A percentile compares a stretch with the other conserved stretches of the same genome.
These are phyloP conservation scores for Calonectria honghensis DNA, from an alignment of 2,329 filamentous ascomycete genomes.

Conservation along the genomic window DNA sequence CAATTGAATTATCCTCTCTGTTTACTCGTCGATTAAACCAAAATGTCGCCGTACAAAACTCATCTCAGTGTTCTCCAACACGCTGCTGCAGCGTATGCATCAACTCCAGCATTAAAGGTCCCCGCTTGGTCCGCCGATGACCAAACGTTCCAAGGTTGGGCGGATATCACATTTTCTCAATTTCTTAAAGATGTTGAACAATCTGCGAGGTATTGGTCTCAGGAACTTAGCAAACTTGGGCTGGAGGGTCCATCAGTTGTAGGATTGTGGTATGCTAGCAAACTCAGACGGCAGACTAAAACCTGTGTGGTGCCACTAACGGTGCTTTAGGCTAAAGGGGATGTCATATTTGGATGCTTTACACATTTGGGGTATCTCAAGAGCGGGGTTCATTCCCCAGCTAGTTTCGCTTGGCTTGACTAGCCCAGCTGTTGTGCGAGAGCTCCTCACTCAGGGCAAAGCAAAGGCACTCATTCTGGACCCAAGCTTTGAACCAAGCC, in stretches of 20 bases:
- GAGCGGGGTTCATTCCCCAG: background rate
- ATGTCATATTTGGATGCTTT: conserved; percentile 12
- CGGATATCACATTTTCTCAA: background rate
- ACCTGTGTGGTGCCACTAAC: background rate
- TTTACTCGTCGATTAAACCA: too few relatives aligned
- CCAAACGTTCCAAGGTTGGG: conserved; percentile 1
- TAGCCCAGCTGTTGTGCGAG: background rate
- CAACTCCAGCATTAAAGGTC: background rate
- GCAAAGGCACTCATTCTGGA: background rate
- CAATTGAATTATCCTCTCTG: background rate
- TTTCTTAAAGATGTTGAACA: background rate
- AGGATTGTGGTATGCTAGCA: background rate
- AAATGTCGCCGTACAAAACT: background rate
- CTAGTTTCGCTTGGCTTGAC: background rate
- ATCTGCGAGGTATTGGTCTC: background rate
- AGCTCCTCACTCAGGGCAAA: background rate
- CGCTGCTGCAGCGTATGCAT: background rate
- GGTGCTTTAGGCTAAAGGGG: background rate
- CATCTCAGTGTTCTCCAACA: background rate
- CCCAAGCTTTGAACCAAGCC: too few relatives aligned
- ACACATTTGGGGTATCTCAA: background rate
- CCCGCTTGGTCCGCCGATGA: background rate
- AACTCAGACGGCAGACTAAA: background rate
- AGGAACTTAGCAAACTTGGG: background rate
- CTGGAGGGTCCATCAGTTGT: background rate